These are phyloP conservation scores for Eurotiales sp. DNA, from an alignment of 2,329 filamentous ascomycete genomes.

Conservation along the genomic window DNA sequence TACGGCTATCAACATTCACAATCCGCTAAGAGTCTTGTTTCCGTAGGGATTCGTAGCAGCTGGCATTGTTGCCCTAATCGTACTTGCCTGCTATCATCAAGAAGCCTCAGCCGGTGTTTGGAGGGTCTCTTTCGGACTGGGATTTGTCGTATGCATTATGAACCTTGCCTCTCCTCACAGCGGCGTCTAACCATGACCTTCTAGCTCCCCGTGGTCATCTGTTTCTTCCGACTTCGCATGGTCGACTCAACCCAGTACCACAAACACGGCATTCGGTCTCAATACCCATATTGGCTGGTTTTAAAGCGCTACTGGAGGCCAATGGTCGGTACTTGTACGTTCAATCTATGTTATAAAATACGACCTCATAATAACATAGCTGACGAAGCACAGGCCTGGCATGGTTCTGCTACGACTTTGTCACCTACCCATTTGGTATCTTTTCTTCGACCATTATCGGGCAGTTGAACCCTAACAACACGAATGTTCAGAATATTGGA, in stretches of 20 bases:
- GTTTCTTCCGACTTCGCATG: slow-evolving; percentile 12
- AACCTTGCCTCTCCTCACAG: slow-evolving; percentile 13
- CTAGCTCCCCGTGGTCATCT: slow-evolving; percentile 34
- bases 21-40: not conserved
- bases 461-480: slow-evolving; percentile 41
- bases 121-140: slow-evolving; percentile 50
- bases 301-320: slow-evolving; percentile 50
- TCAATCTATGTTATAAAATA: not conserved
- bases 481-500: slow-evolving; percentile 39
- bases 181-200: slow-evolving; percentile 37
- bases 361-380: not conserved
- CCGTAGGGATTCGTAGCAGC: slow-evolving; percentile 47
- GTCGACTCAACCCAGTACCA: slow-evolving; percentile 19
- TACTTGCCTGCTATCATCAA: slow-evolving; percentile 49
- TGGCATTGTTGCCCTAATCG: slow-evolving; percentile 48
- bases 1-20: not conserved
- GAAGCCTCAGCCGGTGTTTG: slow-evolving; percentile 45
- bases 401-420: slow-evolving; percentile 56
- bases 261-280: slow-evolving; percentile 33
- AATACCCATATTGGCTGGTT: slow-evolving; percentile 45
- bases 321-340: slow-evolving; percentile 45
- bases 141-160: slow-evolving; percentile 45
- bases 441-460: slow-evolving; percentile 53
- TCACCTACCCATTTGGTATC: slow-evolving; percentile 54
- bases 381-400: slow-evolving; percentile 17